A percentile compares a stretch with the other conserved stretches of the same genome.
Evolutionary conservation across 1,284 basidiomycete genomes (phyloP).

Genomic region (Amylostereum chailletii): DNA sequence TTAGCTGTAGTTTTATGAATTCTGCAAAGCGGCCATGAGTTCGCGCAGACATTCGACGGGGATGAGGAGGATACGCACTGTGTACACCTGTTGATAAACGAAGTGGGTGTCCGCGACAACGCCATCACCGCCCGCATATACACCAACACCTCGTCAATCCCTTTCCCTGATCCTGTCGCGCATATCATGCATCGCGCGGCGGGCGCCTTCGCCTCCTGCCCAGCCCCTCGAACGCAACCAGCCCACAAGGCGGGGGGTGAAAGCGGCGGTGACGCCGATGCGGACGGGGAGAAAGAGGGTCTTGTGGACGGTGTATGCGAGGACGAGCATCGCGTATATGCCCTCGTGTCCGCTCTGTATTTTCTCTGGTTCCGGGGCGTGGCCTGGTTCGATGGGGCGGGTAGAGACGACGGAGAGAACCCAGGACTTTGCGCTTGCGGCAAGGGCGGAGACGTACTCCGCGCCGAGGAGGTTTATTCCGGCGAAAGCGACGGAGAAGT

Average conservation of each 20-base stretch:
- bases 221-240: constrained; percentile 74
- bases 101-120: too few species aligned
- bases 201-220: constrained; percentile 62
- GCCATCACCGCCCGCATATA: background rate
- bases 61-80: background rate
- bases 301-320: constrained; percentile 97
- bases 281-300: constrained; percentile 87
- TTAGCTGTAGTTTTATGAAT: too few species aligned
- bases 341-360: constrained; percentile 53
- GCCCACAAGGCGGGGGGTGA: constrained; percentile 79
- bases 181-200: constrained; percentile 56
- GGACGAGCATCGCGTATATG: constrained; percentile 83
- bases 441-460: constrained; percentile 73
- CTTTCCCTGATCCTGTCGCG: constrained; percentile 37
- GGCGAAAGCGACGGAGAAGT: constrained; percentile 79
- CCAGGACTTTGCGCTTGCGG: constrained; percentile 48
- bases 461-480: constrained; percentile 85
- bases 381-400: constrained; percentile 19
- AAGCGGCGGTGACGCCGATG: constrained; percentile 80
- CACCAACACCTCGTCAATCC: constrained; percentile 14
- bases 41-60: too few species aligned
- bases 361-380: constrained; percentile 30
- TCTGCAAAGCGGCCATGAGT: too few species aligned
- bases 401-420: constrained; percentile 30
- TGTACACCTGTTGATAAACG: background rate